Conservation (phyloP, 2,329 filamentous ascomycete genomes). For the Aschersonia sp. region DNA sequence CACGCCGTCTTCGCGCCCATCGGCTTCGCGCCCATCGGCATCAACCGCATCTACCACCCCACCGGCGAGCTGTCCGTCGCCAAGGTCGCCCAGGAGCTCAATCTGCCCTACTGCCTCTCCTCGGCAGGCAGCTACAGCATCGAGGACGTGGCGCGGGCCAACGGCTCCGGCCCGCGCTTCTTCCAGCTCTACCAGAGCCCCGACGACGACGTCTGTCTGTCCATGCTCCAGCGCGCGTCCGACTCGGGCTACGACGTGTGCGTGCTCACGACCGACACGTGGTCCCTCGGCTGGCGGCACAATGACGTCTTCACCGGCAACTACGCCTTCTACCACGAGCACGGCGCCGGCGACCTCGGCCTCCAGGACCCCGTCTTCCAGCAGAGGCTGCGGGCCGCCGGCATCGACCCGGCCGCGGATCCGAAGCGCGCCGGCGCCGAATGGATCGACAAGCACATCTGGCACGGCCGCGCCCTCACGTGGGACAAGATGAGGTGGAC, state of each 20-base stretch:
- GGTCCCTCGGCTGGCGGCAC: slow-evolving; percentile 53
- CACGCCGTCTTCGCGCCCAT: slow-evolving; percentile 23
- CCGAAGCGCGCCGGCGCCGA: slow-evolving; percentile 30
- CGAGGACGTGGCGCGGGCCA: slow-evolving; percentile 49
- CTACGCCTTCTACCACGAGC: slow-evolving; percentile 41
- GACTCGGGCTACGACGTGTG: slow-evolving; percentile 47
- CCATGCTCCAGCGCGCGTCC: slow-evolving; percentile 46
- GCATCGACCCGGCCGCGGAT: slow-evolving; percentile 31
- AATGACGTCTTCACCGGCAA: slow-evolving; percentile 50
- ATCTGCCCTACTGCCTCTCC: slow-evolving; percentile 52
- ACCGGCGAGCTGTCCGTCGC: slow-evolving; percentile 52
- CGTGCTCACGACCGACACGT: slow-evolving; percentile 61
- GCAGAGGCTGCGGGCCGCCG: slow-evolving; percentile 21
- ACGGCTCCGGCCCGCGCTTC: slow-evolving; percentile 45
- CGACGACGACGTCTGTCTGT: slow-evolving; percentile 49
- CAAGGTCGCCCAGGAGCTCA: slow-evolving; percentile 41
- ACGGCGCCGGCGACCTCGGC: slow-evolving; percentile 42
- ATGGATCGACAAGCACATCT: slow-evolving; percentile 24
- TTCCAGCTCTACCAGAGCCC: slow-evolving; percentile 65
- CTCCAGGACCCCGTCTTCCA: slow-evolving; percentile 53
- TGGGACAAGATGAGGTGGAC: slow-evolving; percentile 42
- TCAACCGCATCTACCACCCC: slow-evolving; percentile 51
- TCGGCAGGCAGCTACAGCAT: slow-evolving; percentile 50
- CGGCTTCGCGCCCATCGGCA: slow-evolving; percentile 57
- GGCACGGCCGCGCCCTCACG: slow-evolving; percentile 7